Evolutionary conservation across 2,329 filamentous ascomycete species (phyloP).

Genomic region (Thielaviopsis punctulata): DNA sequence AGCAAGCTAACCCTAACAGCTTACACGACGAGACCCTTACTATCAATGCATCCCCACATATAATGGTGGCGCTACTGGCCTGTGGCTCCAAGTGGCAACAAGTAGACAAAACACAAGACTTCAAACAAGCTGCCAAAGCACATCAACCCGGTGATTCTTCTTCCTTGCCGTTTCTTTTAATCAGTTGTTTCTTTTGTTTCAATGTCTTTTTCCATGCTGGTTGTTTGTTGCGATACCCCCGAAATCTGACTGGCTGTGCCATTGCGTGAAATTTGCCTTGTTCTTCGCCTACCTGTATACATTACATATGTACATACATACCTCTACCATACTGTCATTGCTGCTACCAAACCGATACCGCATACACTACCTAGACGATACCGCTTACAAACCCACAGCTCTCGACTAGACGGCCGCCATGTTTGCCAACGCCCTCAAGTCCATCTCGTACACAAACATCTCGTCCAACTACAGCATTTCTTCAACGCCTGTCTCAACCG

Average conservation of each 20-base stretch:
- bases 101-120: no score
- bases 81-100: no score
- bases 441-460: constrained; percentile 80
- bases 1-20: no score
- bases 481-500: constrained; percentile 54
- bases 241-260: constrained; percentile 2
- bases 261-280: background rate
- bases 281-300: background rate
- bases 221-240: background rate
- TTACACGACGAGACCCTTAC: no score
- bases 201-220: background rate
- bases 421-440: constrained; percentile 89
- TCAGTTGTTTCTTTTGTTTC: background rate
- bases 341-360: no score
- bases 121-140: background rate
- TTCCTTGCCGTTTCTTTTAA: background rate
- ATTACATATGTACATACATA: no score
- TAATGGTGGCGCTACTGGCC: no score
- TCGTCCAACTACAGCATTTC: constrained; percentile 77
- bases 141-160: no score
- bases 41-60: no score
- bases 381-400: background rate
- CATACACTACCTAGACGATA: no score
- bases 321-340: no score
- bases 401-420: constrained; percentile 34